These are phyloP conservation scores for Diaporthe eres DNA, from an alignment of 2,329 filamentous ascomycete genomes.

Conservation along the genomic window DNA sequence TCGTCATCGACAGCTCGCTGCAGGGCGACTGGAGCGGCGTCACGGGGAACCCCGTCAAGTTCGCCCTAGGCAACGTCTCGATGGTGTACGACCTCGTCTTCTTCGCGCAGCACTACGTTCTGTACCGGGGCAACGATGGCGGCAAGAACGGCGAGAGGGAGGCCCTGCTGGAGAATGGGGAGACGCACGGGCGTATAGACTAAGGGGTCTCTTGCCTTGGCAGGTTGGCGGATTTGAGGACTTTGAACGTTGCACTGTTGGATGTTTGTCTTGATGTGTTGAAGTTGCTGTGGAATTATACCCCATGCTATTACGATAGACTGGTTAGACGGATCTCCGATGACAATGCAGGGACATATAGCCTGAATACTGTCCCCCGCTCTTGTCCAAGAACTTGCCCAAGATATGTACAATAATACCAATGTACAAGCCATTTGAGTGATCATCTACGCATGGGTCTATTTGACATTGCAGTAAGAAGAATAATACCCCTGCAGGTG, in stretches of 20 bases:
- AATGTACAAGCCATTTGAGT: neutral
- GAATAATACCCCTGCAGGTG: too few relatives aligned
- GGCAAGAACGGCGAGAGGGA: constrained; percentile 54
- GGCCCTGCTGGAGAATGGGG: constrained; percentile 53
- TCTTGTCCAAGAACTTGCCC: neutral
- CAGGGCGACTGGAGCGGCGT: constrained; percentile 92
- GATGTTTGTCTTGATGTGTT: neutral
- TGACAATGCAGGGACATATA: neutral
- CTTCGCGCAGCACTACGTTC: constrained; percentile 87
- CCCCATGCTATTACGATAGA: constrained; percentile 16
- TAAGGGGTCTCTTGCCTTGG: constrained; percentile 38
- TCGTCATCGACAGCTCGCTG: constrained; percentile 86
- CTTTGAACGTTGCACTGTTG: neutral
- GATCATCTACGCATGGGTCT: neutral
- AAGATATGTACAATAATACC: neutral
- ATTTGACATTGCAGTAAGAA: neutral
- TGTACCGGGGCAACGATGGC: constrained; percentile 68
- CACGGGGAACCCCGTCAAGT: constrained; percentile 92
- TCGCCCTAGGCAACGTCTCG: constrained; percentile 86
- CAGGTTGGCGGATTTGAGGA: neutral
- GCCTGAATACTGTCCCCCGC: neutral
- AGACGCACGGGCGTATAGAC: constrained; percentile 50
- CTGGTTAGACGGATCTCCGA: neutral
- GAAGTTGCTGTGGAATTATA: neutral
- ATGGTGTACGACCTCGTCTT: constrained; percentile 91